Percentiles rank a stretch among this genome's conserved stretches.
These are phyloP conservation scores for Marasmius fiardii DNA, from an alignment of 1,284 basidiomycete genomes.

Conservation along the genomic window DNA sequence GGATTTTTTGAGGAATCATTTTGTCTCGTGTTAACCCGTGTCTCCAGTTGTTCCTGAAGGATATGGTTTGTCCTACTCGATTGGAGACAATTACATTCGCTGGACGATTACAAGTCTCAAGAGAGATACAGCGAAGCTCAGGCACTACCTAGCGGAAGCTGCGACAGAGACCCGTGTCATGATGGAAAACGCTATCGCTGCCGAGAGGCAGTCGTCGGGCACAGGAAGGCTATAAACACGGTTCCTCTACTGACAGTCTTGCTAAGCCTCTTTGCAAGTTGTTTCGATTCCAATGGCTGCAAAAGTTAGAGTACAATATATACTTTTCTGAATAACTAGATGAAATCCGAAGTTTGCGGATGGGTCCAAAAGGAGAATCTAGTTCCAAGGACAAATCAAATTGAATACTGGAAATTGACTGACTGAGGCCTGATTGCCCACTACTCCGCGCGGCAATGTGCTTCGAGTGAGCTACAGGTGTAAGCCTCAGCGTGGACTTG, in stretches of 20 bases:
- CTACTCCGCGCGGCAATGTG: too few relatives aligned
- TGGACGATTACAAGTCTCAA: conserved; percentile 92
- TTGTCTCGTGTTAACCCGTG: conserved; percentile 1
- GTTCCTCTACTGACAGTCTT: too few relatives aligned
- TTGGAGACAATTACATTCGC: conserved; percentile 83
- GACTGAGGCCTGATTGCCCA: too few relatives aligned
- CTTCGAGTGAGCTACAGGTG: too few relatives aligned
- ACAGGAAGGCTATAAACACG: not conserved
- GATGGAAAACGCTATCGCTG: conserved; percentile 61
- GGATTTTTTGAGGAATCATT: conserved; percentile 2
- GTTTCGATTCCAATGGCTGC: too few relatives aligned
- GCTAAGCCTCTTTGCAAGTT: too few relatives aligned
- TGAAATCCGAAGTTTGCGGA: conserved; percentile 9
- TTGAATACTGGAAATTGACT: too few relatives aligned
- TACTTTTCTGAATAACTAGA: too few relatives aligned
- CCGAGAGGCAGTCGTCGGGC: not conserved
- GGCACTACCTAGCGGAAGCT: conserved; percentile 74
- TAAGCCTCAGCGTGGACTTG: too few relatives aligned
- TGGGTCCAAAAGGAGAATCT: too few relatives aligned
- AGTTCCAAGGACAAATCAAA: too few relatives aligned
- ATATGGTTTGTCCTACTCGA: conserved; percentile 91
- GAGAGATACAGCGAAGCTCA: conserved; percentile 59
- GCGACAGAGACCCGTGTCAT: conserved; percentile 74
- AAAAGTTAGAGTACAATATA: too few relatives aligned
- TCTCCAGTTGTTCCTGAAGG: conserved; percentile 82